phyloP scores from a whole-genome alignment of 2,329 filamentous ascomycete genomes.

The Trichophyton equinum region DNA sequence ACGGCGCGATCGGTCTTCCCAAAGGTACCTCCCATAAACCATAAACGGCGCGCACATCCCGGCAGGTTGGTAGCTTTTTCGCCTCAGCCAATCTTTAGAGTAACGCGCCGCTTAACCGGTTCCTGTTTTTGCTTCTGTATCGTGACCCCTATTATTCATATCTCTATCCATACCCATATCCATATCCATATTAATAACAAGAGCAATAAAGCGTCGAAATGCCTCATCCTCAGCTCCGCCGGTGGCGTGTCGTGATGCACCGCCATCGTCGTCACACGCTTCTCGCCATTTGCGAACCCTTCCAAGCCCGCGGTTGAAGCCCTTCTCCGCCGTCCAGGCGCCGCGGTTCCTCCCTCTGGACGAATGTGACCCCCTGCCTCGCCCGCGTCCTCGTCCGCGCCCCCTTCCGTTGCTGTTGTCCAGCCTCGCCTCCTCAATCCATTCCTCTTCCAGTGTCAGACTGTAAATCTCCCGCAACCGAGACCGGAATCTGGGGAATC shows the following conservation, averaged over 20 bases:
- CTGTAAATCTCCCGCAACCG: slow-evolving; percentile 34
- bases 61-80: background rate
- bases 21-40: background rate
- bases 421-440: slow-evolving; percentile 24
- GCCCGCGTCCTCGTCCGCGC: slow-evolving; percentile 15
- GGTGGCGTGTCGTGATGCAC: slow-evolving; percentile 10
- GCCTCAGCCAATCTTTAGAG: background rate
- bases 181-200: slow-evolving; percentile 18
- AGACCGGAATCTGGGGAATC: slow-evolving; percentile 28
- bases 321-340: slow-evolving; percentile 32
- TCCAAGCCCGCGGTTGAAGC: slow-evolving; percentile 31
- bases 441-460: slow-evolving; percentile 29
- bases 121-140: background rate
- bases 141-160: too few relatives aligned
- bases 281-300: slow-evolving; percentile 28
- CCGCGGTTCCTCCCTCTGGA: slow-evolving; percentile 19
- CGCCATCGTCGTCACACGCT: slow-evolving; percentile 24
- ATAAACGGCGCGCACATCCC: background rate
- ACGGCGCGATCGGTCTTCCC: background rate
- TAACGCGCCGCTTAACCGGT: background rate
- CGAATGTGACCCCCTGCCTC: slow-evolving; percentile 15
- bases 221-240: slow-evolving; percentile 24
- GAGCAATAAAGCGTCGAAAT: slow-evolving; percentile 26
- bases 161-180: too few relatives aligned
- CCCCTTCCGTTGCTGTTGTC: slow-evolving; percentile 16